Evolutionary conservation across 2,329 filamentous ascomycete genomes (phyloP).

Genomic region (Penicillium concentricum): DNA sequence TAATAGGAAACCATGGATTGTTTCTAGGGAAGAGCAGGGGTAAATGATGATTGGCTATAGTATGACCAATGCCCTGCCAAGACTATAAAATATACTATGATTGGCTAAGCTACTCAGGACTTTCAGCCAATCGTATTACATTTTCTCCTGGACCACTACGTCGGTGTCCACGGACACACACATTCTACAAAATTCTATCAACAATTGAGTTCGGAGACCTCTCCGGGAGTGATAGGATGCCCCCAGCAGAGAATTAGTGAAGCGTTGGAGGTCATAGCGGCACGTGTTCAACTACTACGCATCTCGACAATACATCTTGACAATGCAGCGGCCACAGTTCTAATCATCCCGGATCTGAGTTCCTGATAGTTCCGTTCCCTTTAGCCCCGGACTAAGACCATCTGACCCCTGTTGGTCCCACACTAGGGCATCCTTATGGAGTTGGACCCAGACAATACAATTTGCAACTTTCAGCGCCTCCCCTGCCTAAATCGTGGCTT

Average conservation of each 20-base stretch:
- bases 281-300: neutral
- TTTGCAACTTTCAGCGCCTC: neutral
- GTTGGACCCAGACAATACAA: neutral
- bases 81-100: neutral
- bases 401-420: slow-evolving; percentile 2
- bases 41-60: neutral
- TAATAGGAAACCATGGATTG: neutral
- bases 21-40: too few species aligned
- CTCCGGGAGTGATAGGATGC: neutral
- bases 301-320: neutral
- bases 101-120: neutral
- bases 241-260: neutral
- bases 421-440: neutral
- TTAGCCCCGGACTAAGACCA: slow-evolving; percentile 1
- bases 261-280: neutral
- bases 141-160: slow-evolving; percentile 1
- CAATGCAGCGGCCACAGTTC: neutral
- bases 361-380: slow-evolving; percentile 2
- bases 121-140: neutral
- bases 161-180: neutral
- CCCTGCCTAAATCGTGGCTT: too few species aligned
- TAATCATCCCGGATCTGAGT: neutral
- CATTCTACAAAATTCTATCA: neutral
- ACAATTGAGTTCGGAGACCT: neutral
- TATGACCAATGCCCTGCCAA: neutral